Evolutionary conservation across 805 yeast genomes (phyloP).

Genomic region (Metschnikowia cerradonensis): DNA sequence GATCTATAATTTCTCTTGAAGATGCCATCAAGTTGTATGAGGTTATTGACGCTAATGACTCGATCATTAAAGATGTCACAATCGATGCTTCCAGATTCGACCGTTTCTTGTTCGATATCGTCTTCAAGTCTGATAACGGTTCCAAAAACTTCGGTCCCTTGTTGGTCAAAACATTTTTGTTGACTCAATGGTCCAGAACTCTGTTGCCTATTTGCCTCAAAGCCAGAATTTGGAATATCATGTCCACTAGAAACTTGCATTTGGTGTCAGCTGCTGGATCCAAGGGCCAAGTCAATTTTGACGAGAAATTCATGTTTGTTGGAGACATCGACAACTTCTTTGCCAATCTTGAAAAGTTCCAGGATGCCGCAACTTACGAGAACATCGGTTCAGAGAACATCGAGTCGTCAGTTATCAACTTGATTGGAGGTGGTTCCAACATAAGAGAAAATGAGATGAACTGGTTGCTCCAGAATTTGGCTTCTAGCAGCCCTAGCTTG

Average conservation of each 20-base stretch:
- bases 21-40: constrained; percentile 50
- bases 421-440: constrained; percentile 43
- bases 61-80: constrained; percentile 21
- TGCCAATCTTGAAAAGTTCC: constrained; percentile 43
- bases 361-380: constrained; percentile 31
- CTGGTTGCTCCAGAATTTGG: constrained; percentile 54
- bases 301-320: constrained; percentile 29
- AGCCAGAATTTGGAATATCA: constrained; percentile 35
- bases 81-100: constrained; percentile 26
- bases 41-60: constrained; percentile 19
- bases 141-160: constrained; percentile 55
- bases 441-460: constrained; percentile 43
- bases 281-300: constrained; percentile 20
- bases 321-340: constrained; percentile 30
- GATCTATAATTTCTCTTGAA: constrained; percentile 59
- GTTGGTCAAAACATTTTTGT: constrained; percentile 55
- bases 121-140: constrained; percentile 42
- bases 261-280: background rate
- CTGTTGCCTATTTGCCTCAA: constrained; percentile 46
- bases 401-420: constrained; percentile 54
- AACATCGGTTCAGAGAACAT: constrained; percentile 49
- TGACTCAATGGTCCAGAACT: constrained; percentile 56
- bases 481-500: constrained; percentile 20
- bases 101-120: constrained; percentile 22
- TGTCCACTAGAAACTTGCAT: constrained; percentile 19